Base-by-base conservation (phyloP, 345 rosid genomes). In the Psidium guajava region DNA sequence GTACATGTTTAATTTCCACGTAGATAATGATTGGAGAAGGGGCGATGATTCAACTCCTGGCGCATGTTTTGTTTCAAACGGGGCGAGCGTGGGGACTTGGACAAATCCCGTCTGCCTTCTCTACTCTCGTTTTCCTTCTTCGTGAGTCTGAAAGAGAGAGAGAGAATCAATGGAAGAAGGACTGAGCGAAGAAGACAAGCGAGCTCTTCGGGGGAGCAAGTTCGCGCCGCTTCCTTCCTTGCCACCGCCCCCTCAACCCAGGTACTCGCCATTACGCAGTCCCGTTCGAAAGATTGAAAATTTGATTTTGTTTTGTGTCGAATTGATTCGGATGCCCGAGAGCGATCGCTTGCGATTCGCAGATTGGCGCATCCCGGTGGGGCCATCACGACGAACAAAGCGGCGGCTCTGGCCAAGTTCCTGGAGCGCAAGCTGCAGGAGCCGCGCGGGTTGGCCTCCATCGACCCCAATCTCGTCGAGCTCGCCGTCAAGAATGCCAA, bases 321-420 rank as follows among this genome's bases (percentile, higher is more conserved):
- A 49, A 18, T 53, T 55, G 32, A 40, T 16, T 47, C 14, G 27
- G 14, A 16, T 54, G 10, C 84, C 1, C 32, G 5, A 27, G 32
- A 7, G 21, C 13, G 11, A 18, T 69, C 47, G 0, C 25, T 40
- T 55, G 36, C 9, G 42, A 27, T 81, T 50, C 80, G 54, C 86
- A 97, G 99, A 86, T 91, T 95, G 87, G 99, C 98, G 75, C 99
- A 97, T 82, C 99, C 99, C 8, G 98, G 99, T 57, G 98, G 98
- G 56, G 98, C 97, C n/a, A 88, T 97, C 89, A 96, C 90, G 86
- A 97, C 99, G 58, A 97, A 96, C 88, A 97, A 96, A 86, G 99
- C 99, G 16, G 94, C 96, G 32, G 99, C 99, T 13, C 86, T 97
- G 82, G 98, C 98, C 74, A 97, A 94, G 90, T 97, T 97, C 86